Evolutionary conservation across 2,329 filamentous ascomycete genomes (phyloP).

Genomic region (Colletotrichum tabaci): DNA sequence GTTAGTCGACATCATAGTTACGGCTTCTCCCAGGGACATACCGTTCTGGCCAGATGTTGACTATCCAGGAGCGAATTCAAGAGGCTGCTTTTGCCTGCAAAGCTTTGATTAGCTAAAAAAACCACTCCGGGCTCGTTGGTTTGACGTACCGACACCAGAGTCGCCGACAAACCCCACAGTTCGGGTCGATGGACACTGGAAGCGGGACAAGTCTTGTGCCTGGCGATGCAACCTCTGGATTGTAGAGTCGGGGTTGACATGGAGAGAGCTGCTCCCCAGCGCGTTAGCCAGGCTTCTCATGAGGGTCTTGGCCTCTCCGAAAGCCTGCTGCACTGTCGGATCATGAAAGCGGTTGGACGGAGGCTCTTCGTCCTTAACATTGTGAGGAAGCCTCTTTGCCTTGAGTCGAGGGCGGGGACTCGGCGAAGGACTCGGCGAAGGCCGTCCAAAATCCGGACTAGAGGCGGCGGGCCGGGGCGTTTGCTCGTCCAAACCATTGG

Average conservation of each 20-base stretch:
- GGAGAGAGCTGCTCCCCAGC: constrained; percentile 53
- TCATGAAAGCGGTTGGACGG: constrained; percentile 55
- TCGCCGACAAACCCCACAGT: constrained; percentile 64
- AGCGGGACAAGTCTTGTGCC: constrained; percentile 52
- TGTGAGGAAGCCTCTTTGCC: constrained; percentile 3
- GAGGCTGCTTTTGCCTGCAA: constrained; percentile 62
- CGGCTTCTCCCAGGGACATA: constrained; percentile 44
- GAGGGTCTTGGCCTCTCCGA: constrained; percentile 52
- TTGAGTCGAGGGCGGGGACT: constrained; percentile 6
- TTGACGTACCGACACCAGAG: constrained; percentile 59
- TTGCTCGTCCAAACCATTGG: background rate
- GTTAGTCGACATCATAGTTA: constrained; percentile 48
- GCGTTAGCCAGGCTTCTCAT: constrained; percentile 50
- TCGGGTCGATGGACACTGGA: constrained; percentile 56
- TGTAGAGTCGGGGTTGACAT: constrained; percentile 55
- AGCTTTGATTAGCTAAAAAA: background rate
- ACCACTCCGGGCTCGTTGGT: background rate
- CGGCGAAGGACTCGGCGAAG: background rate
- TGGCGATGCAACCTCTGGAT: constrained; percentile 53
- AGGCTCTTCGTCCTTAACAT: constrained; percentile 51
- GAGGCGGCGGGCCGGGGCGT: background rate
- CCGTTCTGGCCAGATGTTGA: too few species aligned
- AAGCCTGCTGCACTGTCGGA: constrained; percentile 52
- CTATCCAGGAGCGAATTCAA: constrained; percentile 63
- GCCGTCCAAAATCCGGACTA: background rate